These are phyloP conservation scores for Huntiella bhutanensis DNA, from an alignment of 2,329 filamentous ascomycete species.

Conservation along the genomic window DNA sequence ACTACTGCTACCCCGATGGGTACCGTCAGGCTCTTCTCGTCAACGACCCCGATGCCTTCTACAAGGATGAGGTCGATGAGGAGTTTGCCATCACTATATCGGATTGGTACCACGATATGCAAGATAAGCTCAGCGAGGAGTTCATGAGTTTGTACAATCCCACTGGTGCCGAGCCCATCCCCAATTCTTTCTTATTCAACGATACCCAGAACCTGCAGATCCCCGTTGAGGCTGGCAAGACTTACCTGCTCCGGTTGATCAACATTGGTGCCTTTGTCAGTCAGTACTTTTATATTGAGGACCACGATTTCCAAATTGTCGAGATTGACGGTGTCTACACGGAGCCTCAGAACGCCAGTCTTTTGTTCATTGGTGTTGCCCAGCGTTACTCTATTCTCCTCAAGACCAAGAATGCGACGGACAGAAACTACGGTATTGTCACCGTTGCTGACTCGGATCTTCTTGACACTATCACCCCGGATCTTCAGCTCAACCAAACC, in stretches of 20 bases:
- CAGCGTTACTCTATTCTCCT: constrained; percentile 31
- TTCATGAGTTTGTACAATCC: constrained; percentile 30
- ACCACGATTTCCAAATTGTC: constrained; percentile 18
- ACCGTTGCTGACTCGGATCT: constrained; percentile 13
- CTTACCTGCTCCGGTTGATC: constrained; percentile 34
- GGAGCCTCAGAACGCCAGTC: constrained; percentile 23
- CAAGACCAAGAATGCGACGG: constrained; percentile 26
- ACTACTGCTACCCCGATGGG: constrained; percentile 37
- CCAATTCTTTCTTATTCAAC: constrained; percentile 33
- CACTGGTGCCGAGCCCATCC: constrained; percentile 35
- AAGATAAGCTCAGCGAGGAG: constrained; percentile 25
- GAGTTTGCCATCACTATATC: constrained; percentile 37
- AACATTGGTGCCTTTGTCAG: constrained; percentile 33
- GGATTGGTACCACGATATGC: constrained; percentile 42
- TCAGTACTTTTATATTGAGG: constrained; percentile 28
- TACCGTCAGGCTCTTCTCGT: constrained; percentile 37
- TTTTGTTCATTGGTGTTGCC: constrained; percentile 28
- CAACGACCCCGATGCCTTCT: constrained; percentile 30
- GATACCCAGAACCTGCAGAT: constrained; percentile 27
- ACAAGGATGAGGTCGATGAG: constrained; percentile 29
- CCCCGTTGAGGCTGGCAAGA: constrained; percentile 27
- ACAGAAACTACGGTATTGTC: constrained; percentile 27
- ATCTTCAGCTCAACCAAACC: constrained; percentile 28
- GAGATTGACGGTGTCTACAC: constrained; percentile 34
- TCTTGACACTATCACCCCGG: constrained; percentile 25